Evolutionary conservation across 768 basidiomycete genomes (phyloP), one percentile per base, ranked within the genome.

Genomic region (Rhodotorula sphaerocarpa): DNA sequence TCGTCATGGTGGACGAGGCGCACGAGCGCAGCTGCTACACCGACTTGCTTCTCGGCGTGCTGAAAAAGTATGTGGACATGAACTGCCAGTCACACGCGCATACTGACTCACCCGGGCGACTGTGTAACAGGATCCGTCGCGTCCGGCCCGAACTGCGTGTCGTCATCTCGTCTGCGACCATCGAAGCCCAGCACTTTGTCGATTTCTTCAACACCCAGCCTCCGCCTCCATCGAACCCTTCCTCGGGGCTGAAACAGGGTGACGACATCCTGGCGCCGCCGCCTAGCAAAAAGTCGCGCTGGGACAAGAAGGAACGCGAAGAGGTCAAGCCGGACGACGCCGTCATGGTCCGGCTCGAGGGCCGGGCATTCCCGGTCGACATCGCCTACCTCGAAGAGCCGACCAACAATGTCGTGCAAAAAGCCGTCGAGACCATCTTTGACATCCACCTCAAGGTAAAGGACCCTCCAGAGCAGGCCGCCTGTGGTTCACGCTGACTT

Each of bases 1-100:
- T 91, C 15, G 86, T 97, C 64, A 97, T 99, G 91, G 90, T 99
- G 50, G 95, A 99, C 70, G 95, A 97, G 78, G 95, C 90, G 0
- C 95, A 99, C 74, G 95, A 99, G 73, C 80, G 95, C 39, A 89
- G 90, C 71, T 79, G 90, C n/a, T 93, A 96, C 74, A 96, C 92
- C 1, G 95, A 99, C 74, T 77, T 99, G 15, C 77, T 99, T 3
- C 79, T 99, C 2, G 93, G 93, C 0, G 77, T 96, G 23, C 76
- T 99, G 50, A 93, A 95, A 78, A 97, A 97, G 92, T 92, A 48
- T 41, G 79, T 69, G 50, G 20, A 30, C 27, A 4, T 15, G 47
- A 50, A 36, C n/a, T 30, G 25, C 28, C 42, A 48, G 25, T n/a
- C n/a, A n/a, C n/a, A n/a, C n/a, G n/a, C n/a, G n/a, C n/a, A n/a